Percentiles rank a stretch among this genome's conserved stretches.
Conservation (phyloP, 768 basidiomycete genomes). For the Epithele typhae region DNA sequence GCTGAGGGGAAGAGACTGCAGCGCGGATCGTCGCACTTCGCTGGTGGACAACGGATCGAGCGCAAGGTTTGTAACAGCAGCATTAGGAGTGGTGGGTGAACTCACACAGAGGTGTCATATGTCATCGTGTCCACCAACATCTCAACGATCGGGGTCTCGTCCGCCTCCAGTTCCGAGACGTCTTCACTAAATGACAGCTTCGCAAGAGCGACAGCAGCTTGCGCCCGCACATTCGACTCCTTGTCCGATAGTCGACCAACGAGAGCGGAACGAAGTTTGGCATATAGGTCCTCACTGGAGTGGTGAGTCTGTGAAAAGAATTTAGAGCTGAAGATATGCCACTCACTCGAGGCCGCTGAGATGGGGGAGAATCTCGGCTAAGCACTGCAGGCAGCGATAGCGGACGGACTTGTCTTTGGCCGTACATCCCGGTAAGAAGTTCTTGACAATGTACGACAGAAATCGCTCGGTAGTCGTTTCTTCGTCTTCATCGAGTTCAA, state of each 20-base stretch:
- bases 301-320: background rate
- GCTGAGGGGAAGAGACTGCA: constrained; percentile 66
- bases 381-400: constrained; percentile 72
- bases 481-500: constrained; percentile 41
- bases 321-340: background rate
- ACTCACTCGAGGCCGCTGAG: constrained; percentile 86
- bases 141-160: constrained; percentile 50
- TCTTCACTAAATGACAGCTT: constrained; percentile 75
- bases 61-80: background rate
- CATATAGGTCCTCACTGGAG: constrained; percentile 72
- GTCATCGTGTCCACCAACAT: constrained; percentile 64
- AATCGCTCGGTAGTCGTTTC: constrained; percentile 49
- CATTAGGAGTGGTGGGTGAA: constrained; percentile 2
- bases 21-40: constrained; percentile 80
- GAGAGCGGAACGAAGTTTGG: constrained; percentile 52
- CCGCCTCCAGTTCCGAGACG: constrained; percentile 43
- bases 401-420: constrained; percentile 88
- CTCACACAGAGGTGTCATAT: constrained; percentile 76
- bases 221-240: constrained; percentile 70
- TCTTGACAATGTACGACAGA: constrained; percentile 41
- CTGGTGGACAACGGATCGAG: constrained; percentile 32
- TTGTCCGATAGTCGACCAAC: constrained; percentile 76
- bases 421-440: constrained; percentile 69
- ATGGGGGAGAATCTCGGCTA: constrained; percentile 74
- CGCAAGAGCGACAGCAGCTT: constrained; percentile 75